Base-by-base conservation (phyloP, 768 basidiomycete genomes). In the Mycena chlorophos region DNA sequence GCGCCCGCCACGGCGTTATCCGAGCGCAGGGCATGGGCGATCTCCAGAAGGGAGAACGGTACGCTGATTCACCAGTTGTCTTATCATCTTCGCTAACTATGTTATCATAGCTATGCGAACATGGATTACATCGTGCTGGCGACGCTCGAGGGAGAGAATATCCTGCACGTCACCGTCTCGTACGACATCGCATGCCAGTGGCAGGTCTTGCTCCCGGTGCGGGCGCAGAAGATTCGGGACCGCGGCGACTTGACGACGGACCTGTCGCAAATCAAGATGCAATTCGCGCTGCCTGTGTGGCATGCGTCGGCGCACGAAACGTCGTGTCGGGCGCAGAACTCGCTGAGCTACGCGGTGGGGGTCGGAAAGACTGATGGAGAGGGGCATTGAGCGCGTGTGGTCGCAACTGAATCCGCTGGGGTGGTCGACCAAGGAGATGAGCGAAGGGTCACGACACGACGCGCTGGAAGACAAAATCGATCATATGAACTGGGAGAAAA, bases 371-470 rank as follows among this genome's bases (percentile, higher is more conserved):
- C 56, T 1, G 57, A 60, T 25, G 60, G 57, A 3, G 55, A 56
- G 42, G 57, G 46, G 5, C n/a, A 51, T 57, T 0, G 73, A 76
- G 29, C 50, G 64, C 0, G 58, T 52, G 0, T 75, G 74, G 74
- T 31, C 70, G 0, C 49, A 45, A 0, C 30, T 67, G 3, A 73
- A 75, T 51, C 52, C 57, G 0, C 46, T 60, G 1, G 63, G 65
- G 0, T 57, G 51, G 2, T 66, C 66, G 37, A 73, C 69, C 0
- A 64, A 65, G 14, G 71, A 75, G 25, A 74, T 71, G 71, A 66
- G 67, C 0, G 60, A 65, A 0, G 68, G 68, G 0, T 49, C 59
- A 1, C 56, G 65, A 0, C 49, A 62, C 5, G 70, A 72, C 23
- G 63, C 67, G 0, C 27, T 76, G 1, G 69, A 75, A 30, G 47